Percentiles rank a stretch among this genome's conserved stretches.
Evolutionary conservation across 352 stramenopile genomes (phyloP).

Genomic region (Globisporangium solare): DNA sequence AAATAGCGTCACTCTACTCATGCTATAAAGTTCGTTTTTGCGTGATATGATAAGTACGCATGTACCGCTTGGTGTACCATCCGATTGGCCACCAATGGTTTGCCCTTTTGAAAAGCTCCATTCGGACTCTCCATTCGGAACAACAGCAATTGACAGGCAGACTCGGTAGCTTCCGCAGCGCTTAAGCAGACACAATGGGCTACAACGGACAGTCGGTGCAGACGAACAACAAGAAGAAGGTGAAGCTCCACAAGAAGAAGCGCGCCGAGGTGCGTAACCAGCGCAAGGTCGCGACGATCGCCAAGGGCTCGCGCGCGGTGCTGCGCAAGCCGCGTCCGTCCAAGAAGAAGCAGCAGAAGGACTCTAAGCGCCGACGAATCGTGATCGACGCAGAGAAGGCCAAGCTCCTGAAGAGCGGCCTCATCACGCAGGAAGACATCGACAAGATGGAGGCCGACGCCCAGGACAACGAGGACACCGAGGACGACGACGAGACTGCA

Average conservation of each 20-base stretch:
- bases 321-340: slow-evolving; percentile 63
- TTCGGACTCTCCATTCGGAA: slow-evolving; percentile 3
- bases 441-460: slow-evolving; percentile 69
- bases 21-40: neutral
- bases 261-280: slow-evolving; percentile 66
- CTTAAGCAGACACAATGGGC: slow-evolving; percentile 23
- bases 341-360: slow-evolving; percentile 87
- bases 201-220: slow-evolving; percentile 63
- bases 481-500: slow-evolving; percentile 22
- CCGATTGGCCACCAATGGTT: slow-evolving; percentile 20
- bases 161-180: slow-evolving; percentile 1
- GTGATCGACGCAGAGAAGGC: slow-evolving; percentile 67
- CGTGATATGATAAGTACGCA: neutral
- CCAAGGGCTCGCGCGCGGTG: slow-evolving; percentile 50
- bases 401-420: slow-evolving; percentile 70
- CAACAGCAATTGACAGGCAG: slow-evolving; percentile 2
- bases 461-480: slow-evolving; percentile 26
- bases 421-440: slow-evolving; percentile 83
- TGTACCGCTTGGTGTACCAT: slow-evolving; percentile 33
- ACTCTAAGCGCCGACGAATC: slow-evolving; percentile 73
- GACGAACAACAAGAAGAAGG: slow-evolving; percentile 84
- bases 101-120: neutral
- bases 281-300: slow-evolving; percentile 65
- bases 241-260: slow-evolving; percentile 86
- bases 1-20: neutral